These are phyloP conservation scores for Theobroma grandiflorum DNA, from an alignment of 441 rosid genomes.

Conservation along the genomic window DNA sequence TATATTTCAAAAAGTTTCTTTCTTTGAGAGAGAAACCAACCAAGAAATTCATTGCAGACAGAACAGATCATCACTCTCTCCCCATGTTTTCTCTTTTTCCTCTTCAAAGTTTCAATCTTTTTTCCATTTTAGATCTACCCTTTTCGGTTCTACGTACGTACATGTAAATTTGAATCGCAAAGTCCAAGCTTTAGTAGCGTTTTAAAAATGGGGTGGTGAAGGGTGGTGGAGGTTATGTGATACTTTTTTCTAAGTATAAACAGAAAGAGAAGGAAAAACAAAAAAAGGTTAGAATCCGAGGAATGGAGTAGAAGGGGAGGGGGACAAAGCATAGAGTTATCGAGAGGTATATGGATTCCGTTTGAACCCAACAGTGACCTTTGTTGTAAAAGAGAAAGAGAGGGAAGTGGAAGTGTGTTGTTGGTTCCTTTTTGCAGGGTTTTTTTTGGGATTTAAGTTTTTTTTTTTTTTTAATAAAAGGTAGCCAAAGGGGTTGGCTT, in stretches of 20 bases:
- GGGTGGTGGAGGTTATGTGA: not conserved
- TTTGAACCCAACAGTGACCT: conserved; percentile 56
- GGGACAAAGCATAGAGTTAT: conserved; percentile 22
- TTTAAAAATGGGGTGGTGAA: not conserved
- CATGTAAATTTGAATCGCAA: conserved; percentile 14
- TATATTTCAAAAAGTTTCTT: conserved; percentile 1
- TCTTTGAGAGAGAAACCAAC: conserved; percentile 2
- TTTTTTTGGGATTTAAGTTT: conserved; percentile 22
- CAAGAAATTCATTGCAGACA: conserved; percentile 9
- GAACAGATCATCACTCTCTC: conserved; percentile 11
- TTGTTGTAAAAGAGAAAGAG: conserved; percentile 29
- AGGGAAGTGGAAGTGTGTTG: conserved; percentile 25
- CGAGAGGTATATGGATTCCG: conserved; percentile 36
- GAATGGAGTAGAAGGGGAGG: conserved; percentile 28
- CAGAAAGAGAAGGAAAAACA: not conserved
- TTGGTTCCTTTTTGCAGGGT: conserved; percentile 32
- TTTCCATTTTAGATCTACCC: conserved; percentile 33
- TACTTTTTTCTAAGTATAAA: conserved; percentile 30
- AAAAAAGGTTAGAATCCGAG: conserved; percentile 53
- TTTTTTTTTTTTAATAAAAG: conserved; percentile 29
- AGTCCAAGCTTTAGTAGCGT: not conserved
- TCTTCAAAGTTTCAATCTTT: conserved; percentile 17
- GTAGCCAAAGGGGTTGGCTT: conserved; percentile 42
- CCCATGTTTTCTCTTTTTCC: conserved; percentile 23
- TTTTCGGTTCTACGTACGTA: conserved; percentile 27